Evolutionary conservation across 768 basidiomycete species (phyloP).

Genomic region (Auriscalpium orientale): DNA sequence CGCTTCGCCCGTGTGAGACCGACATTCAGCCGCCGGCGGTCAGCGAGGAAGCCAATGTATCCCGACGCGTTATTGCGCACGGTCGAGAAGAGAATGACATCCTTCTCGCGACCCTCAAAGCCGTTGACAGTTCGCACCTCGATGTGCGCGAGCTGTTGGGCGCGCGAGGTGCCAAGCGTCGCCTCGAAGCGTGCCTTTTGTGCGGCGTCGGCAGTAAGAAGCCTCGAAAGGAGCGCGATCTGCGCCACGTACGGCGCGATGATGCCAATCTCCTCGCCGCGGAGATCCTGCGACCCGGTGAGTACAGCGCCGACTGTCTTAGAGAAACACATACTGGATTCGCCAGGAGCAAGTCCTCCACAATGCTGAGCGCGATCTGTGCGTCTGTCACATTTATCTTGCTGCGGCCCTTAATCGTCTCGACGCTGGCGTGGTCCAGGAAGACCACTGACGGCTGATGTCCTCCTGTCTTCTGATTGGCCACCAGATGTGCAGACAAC

Average conservation of each 20-base stretch:
- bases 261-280: constrained; percentile 77
- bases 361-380: constrained; percentile 65
- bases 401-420: constrained; percentile 63
- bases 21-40: constrained; percentile 81
- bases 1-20: constrained; percentile 85
- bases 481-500: constrained; percentile 41
- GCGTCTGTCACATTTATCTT: constrained; percentile 74
- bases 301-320: not conserved
- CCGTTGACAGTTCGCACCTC: constrained; percentile 94
- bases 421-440: constrained; percentile 68
- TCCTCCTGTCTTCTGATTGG: constrained; percentile 30
- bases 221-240: constrained; percentile 62
- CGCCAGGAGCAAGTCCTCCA: constrained; percentile 68
- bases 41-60: constrained; percentile 83
- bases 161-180: constrained; percentile 59
- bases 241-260: constrained; percentile 92
- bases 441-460: constrained; percentile 64
- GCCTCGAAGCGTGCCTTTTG: constrained; percentile 46
- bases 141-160: constrained; percentile 54
- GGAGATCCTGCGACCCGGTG: constrained; percentile 40
- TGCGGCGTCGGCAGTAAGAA: constrained; percentile 49
- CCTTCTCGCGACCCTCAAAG: constrained; percentile 91
- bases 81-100: constrained; percentile 86
- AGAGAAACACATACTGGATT: constrained; percentile 3
- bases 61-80: constrained; percentile 76